phyloP scores from a whole-genome alignment of 345 rosid species.

The Psidium friedrichsthalianum region DNA sequence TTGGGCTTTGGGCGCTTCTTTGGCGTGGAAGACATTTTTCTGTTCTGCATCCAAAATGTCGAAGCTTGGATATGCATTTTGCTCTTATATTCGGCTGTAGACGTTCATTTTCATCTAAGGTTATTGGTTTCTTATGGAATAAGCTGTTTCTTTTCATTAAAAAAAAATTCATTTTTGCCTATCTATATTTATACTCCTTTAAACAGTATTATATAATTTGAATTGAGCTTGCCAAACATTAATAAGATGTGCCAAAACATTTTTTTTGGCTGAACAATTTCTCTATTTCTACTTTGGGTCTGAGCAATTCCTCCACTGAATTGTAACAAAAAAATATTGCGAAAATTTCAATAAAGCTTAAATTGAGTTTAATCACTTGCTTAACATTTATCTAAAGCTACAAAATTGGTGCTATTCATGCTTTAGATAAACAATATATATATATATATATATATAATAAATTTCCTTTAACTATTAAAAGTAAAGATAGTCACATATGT shows the following conservation, averaged over 20 bases:
- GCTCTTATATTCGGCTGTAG: not conserved
- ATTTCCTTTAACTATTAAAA: not conserved
- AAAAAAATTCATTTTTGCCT: too few relatives aligned
- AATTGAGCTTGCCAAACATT: not conserved
- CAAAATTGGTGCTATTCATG: not conserved
- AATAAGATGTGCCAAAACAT: not conserved
- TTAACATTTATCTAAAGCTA: not conserved
- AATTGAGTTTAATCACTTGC: not conserved
- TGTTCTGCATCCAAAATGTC: not conserved
- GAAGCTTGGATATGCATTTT: not conserved
- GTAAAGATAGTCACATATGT: not conserved
- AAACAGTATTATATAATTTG: not conserved
- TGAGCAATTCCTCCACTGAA: too few relatives aligned
- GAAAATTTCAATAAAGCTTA: not conserved
- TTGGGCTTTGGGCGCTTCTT: slow-evolving; percentile 34
- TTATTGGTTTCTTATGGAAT: not conserved
- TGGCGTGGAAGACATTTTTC: slow-evolving; percentile 7
- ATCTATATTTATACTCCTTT: not conserved
- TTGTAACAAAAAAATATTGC: not conserved
- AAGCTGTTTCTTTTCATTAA: too few relatives aligned
- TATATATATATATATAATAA: not conserved
- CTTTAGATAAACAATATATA: not conserved
- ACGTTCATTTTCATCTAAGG: not conserved
- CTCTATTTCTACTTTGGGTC: too few relatives aligned
- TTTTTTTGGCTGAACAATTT: too few relatives aligned